phyloP scores from a whole-genome alignment of 805 yeast genomes.

The Candida wancherniae region DNA sequence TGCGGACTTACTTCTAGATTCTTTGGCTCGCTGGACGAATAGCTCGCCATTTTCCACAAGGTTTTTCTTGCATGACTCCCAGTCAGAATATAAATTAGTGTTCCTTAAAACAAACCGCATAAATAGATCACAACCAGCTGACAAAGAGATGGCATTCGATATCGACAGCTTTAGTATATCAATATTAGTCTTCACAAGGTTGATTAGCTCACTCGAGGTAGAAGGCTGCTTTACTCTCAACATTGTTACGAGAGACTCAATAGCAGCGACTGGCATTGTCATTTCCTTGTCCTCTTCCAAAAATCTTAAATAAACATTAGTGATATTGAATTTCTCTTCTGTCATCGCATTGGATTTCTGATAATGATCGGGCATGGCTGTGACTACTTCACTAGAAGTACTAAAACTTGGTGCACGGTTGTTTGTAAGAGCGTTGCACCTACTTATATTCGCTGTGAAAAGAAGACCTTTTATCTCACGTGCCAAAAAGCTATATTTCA shows the following conservation, averaged over 20 bases:
- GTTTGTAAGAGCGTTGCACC: too few relatives aligned
- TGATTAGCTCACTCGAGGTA: conserved; percentile 90
- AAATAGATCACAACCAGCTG: conserved; percentile 97
- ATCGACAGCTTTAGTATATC: conserved; percentile 70
- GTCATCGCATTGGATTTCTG: too few relatives aligned
- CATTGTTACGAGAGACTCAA: conserved; percentile 86
- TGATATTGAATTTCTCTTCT: conserved; percentile 60
- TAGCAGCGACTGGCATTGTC: conserved; percentile 99
- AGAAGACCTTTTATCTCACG: too few relatives aligned
- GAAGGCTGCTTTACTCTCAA: conserved; percentile 79
- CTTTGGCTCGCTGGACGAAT: conserved; percentile 88
- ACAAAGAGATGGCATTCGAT: conserved; percentile 84
- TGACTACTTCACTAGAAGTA: too few relatives aligned
- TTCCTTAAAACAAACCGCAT: conserved; percentile 89
- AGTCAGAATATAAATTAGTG: conserved; percentile 81
- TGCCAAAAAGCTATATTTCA: too few relatives aligned
- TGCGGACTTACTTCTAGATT: conserved; percentile 82
- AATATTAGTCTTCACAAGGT: conserved; percentile 71
- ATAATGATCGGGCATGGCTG: too few relatives aligned
- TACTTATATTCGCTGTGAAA: too few relatives aligned
- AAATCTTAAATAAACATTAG: conserved; percentile 71
- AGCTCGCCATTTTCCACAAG: conserved; percentile 90
- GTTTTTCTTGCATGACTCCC: conserved; percentile 89
- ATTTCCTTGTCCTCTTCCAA: conserved; percentile 89
- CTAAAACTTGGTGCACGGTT: too few relatives aligned